A percentile compares a stretch with the other conserved stretches of the same genome.
Conservation (phyloP, 176 grass and related monocot genomes). For the Microstegium vimineum region DNA sequence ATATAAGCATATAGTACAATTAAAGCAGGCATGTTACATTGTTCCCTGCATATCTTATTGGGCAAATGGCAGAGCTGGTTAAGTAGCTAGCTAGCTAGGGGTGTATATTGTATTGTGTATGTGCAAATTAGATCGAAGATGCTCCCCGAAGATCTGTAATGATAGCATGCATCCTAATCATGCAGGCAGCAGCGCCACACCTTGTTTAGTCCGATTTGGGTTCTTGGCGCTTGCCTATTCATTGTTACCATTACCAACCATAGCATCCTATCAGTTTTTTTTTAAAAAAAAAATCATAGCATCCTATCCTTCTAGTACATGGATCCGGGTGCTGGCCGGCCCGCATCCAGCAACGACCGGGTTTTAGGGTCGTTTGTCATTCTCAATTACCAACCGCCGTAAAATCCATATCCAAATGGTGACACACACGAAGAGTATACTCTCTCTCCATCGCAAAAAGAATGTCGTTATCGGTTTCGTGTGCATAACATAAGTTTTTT, state of each 20-base stretch:
- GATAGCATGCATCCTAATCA: constrained; percentile 55
- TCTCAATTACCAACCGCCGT: not conserved
- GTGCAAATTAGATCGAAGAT: constrained; percentile 37
- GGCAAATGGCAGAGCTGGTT: not conserved
- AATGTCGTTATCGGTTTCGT: no score
- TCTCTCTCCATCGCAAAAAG: no score
- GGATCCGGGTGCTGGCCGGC: not conserved
- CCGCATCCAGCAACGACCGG: not conserved
- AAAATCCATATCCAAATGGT: not conserved
- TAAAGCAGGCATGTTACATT: constrained; percentile 49
- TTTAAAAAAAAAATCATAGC: no score
- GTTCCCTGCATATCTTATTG: constrained; percentile 42
- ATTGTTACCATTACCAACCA: not conserved
- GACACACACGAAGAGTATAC: no score
- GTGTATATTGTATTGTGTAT: constrained; percentile 30
- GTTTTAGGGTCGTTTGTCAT: no score
- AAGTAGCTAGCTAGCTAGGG: no score
- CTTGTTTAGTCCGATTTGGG: not conserved
- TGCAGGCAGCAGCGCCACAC: constrained; percentile 22
- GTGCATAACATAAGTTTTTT: no score
- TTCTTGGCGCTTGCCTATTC: not conserved
- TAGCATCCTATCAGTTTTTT: no score
- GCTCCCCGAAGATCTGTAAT: constrained; percentile 42
- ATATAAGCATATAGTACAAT: not conserved
- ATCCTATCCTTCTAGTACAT: not conserved